Evolutionary conservation across 1,139 yeast genomes (phyloP), one percentile per base, ranked within the genome.

Genomic region (Kurtzmaniella natalensis): DNA sequence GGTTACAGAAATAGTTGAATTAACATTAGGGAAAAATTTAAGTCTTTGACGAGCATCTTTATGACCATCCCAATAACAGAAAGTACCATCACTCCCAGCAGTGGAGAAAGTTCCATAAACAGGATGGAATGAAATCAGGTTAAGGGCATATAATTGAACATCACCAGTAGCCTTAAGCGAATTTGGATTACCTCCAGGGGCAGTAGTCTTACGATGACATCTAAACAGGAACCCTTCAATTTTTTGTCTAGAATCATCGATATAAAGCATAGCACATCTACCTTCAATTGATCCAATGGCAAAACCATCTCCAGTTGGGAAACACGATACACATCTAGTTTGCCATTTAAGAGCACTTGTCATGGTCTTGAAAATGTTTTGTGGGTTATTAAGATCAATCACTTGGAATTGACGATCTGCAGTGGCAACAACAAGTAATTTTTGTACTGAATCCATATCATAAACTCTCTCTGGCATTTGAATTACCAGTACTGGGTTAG

Each of bases 231-330:
- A 94, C 3, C 92, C 94, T 31, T 60, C 59, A 48, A 76, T 73
- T 37, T 72, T 70, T 51, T 86, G 94, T 50, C 82, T 86, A 33
- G 71, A 71, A 27, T 87, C 96, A 47, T 86, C 95, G 36, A 92
- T 78, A 57, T 89, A 92, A 52, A 88, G 95, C 48, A 94, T 81
- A n/a, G 95, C 95, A 61, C 97, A 88, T 46, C 99, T 72, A 18
- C 98, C 98, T 61, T 92, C 99, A 34, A 92, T 78, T 3, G 95
- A 83, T 5, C 96, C 97, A 33, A 92, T 64, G 1, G 96, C 96
- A 57, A 76, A 94, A 6, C 97, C 96, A 49, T 85, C 83, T 8
- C 95, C 97, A 43, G 79, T 81, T 7, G 89, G 89, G 55, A 82
- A 86, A 55, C 98, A 92, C 13, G 85, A 66, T 3, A 94, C 71